Evolutionary conservation across 1,284 basidiomycete genomes (phyloP).

Genomic region (Ceratobasidium sp.): DNA sequence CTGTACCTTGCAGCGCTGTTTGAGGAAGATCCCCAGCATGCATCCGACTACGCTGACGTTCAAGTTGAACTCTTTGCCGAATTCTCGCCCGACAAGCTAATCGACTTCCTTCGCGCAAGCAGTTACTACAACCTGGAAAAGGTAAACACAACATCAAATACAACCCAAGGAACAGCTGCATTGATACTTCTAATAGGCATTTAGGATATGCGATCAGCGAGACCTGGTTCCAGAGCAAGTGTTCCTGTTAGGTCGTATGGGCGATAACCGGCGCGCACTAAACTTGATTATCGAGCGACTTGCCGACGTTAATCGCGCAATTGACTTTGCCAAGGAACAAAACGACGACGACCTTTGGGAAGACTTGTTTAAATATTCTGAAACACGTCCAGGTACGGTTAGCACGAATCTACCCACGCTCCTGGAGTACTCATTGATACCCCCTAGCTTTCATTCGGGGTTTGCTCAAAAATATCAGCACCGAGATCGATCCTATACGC

Average conservation of each 20-base stretch:
- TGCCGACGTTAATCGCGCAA: slow-evolving; percentile 92
- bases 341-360: slow-evolving; percentile 99
- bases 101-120: slow-evolving; percentile 92
- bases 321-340: slow-evolving; percentile 98
- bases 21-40: slow-evolving; percentile 84
- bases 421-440: background rate
- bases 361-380: slow-evolving; percentile 92
- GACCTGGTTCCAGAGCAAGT: slow-evolving; percentile 97
- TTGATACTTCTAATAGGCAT: slow-evolving; percentile 69
- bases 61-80: slow-evolving; percentile 95
- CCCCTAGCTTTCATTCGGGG: slow-evolving; percentile 89
- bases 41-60: slow-evolving; percentile 83
- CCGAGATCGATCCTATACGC: slow-evolving; percentile 95
- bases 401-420: slow-evolving; percentile 49
- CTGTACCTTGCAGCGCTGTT: slow-evolving; percentile 93
- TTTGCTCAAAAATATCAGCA: slow-evolving; percentile 93
- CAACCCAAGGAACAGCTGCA: background rate
- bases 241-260: slow-evolving; percentile 96
- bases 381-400: slow-evolving; percentile 80
- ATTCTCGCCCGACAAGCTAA: slow-evolving; percentile 79
- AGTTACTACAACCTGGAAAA: slow-evolving; percentile 92
- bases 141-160: slow-evolving; percentile 57
- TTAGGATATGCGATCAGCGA: slow-evolving; percentile 81
- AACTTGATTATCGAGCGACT: slow-evolving; percentile 95
- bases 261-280: slow-evolving; percentile 94